Base-by-base conservation (phyloP, 2,329 filamentous ascomycete species). In the Colletotrichum sp. region DNA sequence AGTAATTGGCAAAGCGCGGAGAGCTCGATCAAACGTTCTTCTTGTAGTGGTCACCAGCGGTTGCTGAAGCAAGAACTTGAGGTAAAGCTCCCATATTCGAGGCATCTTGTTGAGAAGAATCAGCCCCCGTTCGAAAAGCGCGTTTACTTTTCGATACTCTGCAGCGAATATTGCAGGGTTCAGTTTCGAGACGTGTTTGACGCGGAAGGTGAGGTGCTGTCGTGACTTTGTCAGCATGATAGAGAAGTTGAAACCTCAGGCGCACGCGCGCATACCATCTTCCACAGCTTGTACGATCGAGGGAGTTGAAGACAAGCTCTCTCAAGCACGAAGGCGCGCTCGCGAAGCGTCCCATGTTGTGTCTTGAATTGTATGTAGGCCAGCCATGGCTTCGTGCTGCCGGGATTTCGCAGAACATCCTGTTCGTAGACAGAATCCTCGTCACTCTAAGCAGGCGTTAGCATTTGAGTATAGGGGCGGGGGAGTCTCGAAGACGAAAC, bases 81-180 rank as follows among this genome's bases (percentile, higher is more conserved):
- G 92, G 83, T 98, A 99, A 93, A 99, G 95, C 84, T 98, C 96
- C 98, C 97, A 99, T 82, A 99, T 97, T 79, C 93, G 92, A 28
- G 98, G 97, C 97, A 99, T 99, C 87, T 99, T 99, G 87, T 99
- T 98, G 77, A 99, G 91, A 55, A 99, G 90, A 74, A 98, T 95
- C 67, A 99, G 88, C 5, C 97, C 96, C 80, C 95, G 92, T 86
- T 99, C 97, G 83, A 98, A 99, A 55, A 99, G 92, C 70, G 95
- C 91, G 84, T 99, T 99, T 83, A 99, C 96, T 85, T 99, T 99
- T 82, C 93, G 91, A 85, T 94, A 99, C 82, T 99, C 96, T 75
- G 91, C 87, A 68, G 92, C 92, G 83, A 94, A 95, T 73, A 93
- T 90, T 72, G 95, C 94, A 15, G 96, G 93, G 83, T 98, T 99